Evolutionary conservation across 306 rosid genomes (phyloP).

Genomic region (Datisca glomerata): DNA sequence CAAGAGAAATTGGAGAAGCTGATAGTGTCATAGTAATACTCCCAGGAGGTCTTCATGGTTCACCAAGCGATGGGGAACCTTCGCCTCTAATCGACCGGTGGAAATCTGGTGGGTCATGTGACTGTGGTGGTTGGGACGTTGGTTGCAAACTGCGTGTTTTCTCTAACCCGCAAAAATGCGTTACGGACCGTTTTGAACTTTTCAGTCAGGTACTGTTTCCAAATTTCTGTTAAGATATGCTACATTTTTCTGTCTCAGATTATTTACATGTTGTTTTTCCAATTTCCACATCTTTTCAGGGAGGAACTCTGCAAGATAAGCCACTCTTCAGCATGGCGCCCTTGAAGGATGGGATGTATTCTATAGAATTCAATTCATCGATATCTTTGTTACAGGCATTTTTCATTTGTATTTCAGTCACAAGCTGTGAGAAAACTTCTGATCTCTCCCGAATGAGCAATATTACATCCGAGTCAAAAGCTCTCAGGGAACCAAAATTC

Average conservation of each 20-base stretch:
- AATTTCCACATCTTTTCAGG: constrained; percentile 39
- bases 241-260: no score
- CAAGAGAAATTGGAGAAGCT: constrained; percentile 24
- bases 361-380: constrained; percentile 52
- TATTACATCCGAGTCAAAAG: constrained; percentile 20
- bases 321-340: constrained; percentile 53
- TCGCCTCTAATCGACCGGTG: constrained; percentile 66
- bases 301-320: constrained; percentile 27
- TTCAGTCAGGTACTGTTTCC: constrained; percentile 45
- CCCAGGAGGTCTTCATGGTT: constrained; percentile 67
- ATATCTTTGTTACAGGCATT: constrained; percentile 72
- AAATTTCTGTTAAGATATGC: neutral
- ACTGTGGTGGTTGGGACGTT: constrained; percentile 97
- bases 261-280: no score
- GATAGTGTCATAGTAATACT: constrained; percentile 44
- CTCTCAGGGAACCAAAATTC: constrained; percentile 14
- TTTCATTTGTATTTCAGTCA: constrained; percentile 46
- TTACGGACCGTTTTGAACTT: constrained; percentile 38
- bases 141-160: constrained; percentile 82
- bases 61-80: constrained; percentile 62
- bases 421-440: constrained; percentile 37
- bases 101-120: constrained; percentile 75
- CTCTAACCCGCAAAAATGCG: constrained; percentile 30
- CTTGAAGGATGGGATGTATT: constrained; percentile 60
- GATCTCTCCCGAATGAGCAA: constrained; percentile 21